phyloP scores from a whole-genome alignment of 257 asterid genomes.

The Penstemon davidsonii region DNA sequence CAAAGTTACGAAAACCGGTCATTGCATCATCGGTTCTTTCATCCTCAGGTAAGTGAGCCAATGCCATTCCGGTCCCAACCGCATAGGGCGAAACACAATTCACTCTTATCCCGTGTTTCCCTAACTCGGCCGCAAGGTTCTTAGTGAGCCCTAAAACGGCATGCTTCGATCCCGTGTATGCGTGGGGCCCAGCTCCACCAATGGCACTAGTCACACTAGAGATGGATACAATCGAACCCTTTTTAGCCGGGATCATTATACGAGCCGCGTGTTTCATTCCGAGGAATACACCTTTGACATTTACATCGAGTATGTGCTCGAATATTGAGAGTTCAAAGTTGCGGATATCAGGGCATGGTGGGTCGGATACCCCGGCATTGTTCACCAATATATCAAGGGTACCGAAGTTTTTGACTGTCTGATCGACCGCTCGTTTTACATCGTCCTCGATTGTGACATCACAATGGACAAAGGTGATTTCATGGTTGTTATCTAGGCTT shows the following conservation, averaged over 20 bases:
- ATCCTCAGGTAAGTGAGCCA: constrained; percentile 74
- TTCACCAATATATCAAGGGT: constrained; percentile 81
- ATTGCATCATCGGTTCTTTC: constrained; percentile 67
- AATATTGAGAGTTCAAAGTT: constrained; percentile 58
- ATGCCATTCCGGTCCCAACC: constrained; percentile 61
- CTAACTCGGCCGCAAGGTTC: constrained; percentile 91
- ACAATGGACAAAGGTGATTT: constrained; percentile 52
- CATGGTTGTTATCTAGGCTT: constrained; percentile 37
- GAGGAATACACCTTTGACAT: constrained; percentile 72
- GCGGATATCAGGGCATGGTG: constrained; percentile 78
- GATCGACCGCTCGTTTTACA: constrained; percentile 67
- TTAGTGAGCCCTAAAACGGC: constrained; percentile 82
- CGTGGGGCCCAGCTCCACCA: constrained; percentile 69
- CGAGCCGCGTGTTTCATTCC: constrained; percentile 98
- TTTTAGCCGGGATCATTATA: constrained; percentile 73
- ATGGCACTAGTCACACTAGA: constrained; percentile 58
- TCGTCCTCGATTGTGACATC: constrained; percentile 74
- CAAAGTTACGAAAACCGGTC: constrained; percentile 62
- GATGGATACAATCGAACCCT: constrained; percentile 73
- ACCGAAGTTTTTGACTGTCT: constrained; percentile 62
- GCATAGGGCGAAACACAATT: constrained; percentile 91
- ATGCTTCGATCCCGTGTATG: constrained; percentile 82
- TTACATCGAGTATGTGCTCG: constrained; percentile 60
- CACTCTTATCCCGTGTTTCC: constrained; percentile 74
- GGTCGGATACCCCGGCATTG: constrained; percentile 81